Base-by-base conservation (phyloP, 768 basidiomycete species). In the Leccinum subtestaceum region DNA sequence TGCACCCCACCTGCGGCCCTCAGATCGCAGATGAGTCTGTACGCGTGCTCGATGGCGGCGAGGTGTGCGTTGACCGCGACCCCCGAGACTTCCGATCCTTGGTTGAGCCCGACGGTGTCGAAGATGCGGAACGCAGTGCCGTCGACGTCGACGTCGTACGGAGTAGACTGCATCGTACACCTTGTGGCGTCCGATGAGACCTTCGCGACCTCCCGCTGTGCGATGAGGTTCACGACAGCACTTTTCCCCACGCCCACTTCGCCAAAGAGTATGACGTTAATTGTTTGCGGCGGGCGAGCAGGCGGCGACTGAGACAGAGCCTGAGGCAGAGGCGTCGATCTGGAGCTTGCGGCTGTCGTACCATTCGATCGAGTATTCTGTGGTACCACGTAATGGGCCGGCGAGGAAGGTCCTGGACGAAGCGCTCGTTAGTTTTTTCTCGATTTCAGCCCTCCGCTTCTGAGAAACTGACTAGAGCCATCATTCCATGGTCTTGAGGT, bases 11-110 rank as follows among this genome's bases (percentile, higher is more conserved):
- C 72, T 7, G 38, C 27, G 0, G 19, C 19, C 2, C 50, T 23
- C n/a, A 77, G 63, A 4, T 45, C 58, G 25, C 50, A 38, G 46
- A 80, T 61, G 27, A 79, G 68, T 3, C 17, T 2, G 53, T 62
- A 61, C 11, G 68, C 62, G 4, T 63, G 61, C 38, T 56, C 61
- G 43, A 53, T 48, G 10, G 52, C 57, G 2, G 10, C 17, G 4
- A 51, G 49, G 15, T 55, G 43, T 5, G 27, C n/a, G 12, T 32
- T 31, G 10, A 40, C 38, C 17, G 38, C 0, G 17, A 5, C 1
- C n/a, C 5, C n/a, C 2, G 23, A 47, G 40, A n/a, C 3, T 2
- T 9, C 9, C 2, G 60, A 55, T 40, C 60, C 65, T 29, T 67
- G 43, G 43, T 43, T 59, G 53, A 72, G 67, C 21, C 70, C 70